These are phyloP conservation scores for Botrytis galanthina DNA, from an alignment of 2,329 filamentous ascomycete genomes.

Conservation along the genomic window DNA sequence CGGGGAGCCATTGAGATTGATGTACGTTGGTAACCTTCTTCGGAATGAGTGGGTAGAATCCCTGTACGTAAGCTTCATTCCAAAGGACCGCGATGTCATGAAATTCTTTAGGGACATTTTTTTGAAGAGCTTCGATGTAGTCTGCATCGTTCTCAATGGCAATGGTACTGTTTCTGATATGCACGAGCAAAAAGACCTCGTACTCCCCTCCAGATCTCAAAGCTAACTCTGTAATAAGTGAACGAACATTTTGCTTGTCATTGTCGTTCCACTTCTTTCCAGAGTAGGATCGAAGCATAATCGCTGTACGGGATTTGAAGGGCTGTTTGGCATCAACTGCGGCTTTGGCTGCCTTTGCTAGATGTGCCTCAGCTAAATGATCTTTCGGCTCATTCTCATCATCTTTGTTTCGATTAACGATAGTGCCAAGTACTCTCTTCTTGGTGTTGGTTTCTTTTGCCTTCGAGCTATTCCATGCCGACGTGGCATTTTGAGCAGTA, in stretches of 20 bases:
- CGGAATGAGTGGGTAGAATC: constrained; percentile 73
- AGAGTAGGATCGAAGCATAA: constrained; percentile 74
- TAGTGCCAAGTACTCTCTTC: neutral
- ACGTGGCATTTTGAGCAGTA: neutral
- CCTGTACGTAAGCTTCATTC: constrained; percentile 70
- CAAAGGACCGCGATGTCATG: constrained; percentile 69
- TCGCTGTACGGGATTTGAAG: constrained; percentile 56
- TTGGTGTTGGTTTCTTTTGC: neutral
- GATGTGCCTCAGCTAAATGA: neutral
- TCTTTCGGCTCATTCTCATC: neutral
- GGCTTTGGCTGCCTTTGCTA: neutral
- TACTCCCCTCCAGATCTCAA: constrained; percentile 78
- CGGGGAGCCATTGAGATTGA: constrained; percentile 50
- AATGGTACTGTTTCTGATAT: constrained; percentile 64
- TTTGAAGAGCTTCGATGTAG: constrained; percentile 59
- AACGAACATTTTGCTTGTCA: constrained; percentile 74
- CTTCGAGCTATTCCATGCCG: neutral
- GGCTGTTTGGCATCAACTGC: neutral
- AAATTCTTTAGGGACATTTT: constrained; percentile 68
- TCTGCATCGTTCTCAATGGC: constrained; percentile 58
- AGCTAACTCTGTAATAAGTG: constrained; percentile 74
- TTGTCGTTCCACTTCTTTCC: constrained; percentile 75
- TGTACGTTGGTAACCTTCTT: constrained; percentile 41
- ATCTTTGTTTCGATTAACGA: neutral
- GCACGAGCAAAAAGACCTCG: constrained; percentile 74